Evolutionary conservation across 1,139 yeast species (phyloP).

Genomic region (Kurtzmaniella quercitrusa): DNA sequence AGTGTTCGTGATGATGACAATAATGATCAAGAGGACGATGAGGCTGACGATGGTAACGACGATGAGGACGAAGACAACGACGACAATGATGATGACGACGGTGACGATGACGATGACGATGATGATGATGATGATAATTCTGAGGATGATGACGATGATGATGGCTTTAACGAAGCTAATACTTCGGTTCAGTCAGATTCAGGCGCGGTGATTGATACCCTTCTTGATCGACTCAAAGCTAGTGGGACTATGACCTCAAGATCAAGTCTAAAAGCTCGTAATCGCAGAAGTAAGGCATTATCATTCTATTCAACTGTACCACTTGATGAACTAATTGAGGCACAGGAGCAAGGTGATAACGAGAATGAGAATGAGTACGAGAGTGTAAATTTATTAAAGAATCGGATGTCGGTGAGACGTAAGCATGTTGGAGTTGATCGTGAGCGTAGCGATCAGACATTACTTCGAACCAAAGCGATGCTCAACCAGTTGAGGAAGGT

Average conservation of each 20-base stretch:
- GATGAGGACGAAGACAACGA: conserved; percentile 9
- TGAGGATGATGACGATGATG: conserved; percentile 13
- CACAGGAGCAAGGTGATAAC: conserved; percentile 4
- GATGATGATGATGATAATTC: conserved; percentile 13
- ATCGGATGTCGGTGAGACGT: conserved; percentile 36
- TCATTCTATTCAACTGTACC: conserved; percentile 32
- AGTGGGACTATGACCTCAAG: conserved; percentile 16
- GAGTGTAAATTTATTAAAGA: conserved; percentile 35
- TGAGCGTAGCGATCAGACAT: conserved; percentile 20
- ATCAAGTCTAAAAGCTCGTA: conserved; percentile 7
- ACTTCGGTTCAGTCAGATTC: conserved; percentile 9
- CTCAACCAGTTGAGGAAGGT: conserved; percentile 29
- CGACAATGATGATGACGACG: conserved; percentile 9
- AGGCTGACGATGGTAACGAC: conserved; percentile 4
- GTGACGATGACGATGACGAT: conserved; percentile 10
- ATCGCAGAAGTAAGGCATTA: conserved; percentile 30
- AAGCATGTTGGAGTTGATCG: conserved; percentile 10
- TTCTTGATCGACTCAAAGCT: conserved; percentile 35
- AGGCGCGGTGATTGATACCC: conserved; percentile 34
- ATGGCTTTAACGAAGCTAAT: conserved; percentile 3
- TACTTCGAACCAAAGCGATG: conserved; percentile 43
- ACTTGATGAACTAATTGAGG: conserved; percentile 19
- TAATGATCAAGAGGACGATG: no score
- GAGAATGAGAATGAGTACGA: conserved; percentile 28
- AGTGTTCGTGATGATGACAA: no score